Base-by-base conservation (phyloP, 495 filamentous ascomycete genomes). In the Articulospora tetracladia region DNA sequence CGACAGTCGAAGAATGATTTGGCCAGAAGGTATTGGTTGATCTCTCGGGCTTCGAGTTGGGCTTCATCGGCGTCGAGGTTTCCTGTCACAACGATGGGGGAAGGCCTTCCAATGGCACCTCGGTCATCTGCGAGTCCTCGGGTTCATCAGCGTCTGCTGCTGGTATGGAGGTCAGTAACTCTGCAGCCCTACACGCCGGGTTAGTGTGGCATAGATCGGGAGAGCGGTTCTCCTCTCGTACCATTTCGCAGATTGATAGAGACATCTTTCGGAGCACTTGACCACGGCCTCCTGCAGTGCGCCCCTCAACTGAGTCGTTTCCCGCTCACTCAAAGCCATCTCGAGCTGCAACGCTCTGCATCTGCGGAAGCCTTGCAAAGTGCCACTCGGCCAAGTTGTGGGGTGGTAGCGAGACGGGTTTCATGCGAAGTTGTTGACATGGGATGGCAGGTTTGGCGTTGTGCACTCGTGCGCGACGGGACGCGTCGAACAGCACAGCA, bases 201-300 rank as follows among this genome's bases (percentile, higher is more conserved):
- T 53, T 26, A 61, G 63, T 47, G 39, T 51, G 58, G 24, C 54
- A 53, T 46, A 54, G 22, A 22, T 47, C 39, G 57, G 24, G 6
- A 15, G 20, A 4, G 7, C 27, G 1, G 1, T 36, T 12, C 4
- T 2, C 2, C 12, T 19, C 57, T 24, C 46, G 46, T 82, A 97
- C 94, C 95, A 98, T 86, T 98, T 99, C 15, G 95, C 86, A 17
- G 92, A 92, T 64, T 97, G 92, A 71, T 97, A 98, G 2, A 99
- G 83, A 76, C 95, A 96, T 69, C 95, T 79, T 65, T 99, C 95
- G 0, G 91, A 94, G 77, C 92, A 97, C 68, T 92, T 91, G 1
- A 96, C 80, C 0, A 91, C 85, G 23, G 93, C 91, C 58, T 89
- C 85, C 69, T 96, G 90, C 46, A 98, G 79, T 10, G 86, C 80